A percentile compares a stretch with the other conserved stretches of the same genome.
These are phyloP conservation scores for Protomyces pachydermus DNA, from an alignment of 1,139 yeast genomes.

Conservation along the genomic window DNA sequence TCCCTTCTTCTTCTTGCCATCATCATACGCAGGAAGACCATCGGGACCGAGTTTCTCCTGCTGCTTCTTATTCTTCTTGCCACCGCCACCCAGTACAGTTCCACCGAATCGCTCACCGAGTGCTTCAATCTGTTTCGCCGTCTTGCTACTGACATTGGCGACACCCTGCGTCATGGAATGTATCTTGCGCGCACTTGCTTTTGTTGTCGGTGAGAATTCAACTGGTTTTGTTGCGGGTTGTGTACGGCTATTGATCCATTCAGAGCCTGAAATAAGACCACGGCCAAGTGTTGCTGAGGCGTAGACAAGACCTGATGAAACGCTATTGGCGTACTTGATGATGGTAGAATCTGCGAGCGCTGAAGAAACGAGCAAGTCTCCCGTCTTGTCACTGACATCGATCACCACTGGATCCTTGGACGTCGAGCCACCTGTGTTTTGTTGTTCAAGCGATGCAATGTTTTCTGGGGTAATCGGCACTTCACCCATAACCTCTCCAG, in stretches of 20 bases:
- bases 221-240: constrained; percentile 1
- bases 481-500: constrained; percentile 9
- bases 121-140: constrained; percentile 7
- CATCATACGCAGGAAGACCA: neutral
- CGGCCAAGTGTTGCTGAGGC: constrained; percentile 1
- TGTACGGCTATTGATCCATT: constrained; percentile 7
- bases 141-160: constrained; percentile 8
- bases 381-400: constrained; percentile 2
- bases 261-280: constrained; percentile 6
- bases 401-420: constrained; percentile 18
- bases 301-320: constrained; percentile 17
- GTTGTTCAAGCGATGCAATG: neutral
- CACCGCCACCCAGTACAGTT: neutral
- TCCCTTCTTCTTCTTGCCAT: neutral
- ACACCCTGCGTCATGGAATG: constrained; percentile 11
- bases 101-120: constrained; percentile 15
- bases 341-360: neutral
- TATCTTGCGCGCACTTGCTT: constrained; percentile 7
- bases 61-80: neutral
- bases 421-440: neutral
- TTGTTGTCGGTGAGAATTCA: constrained; percentile 9
- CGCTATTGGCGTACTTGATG: neutral
- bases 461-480: constrained; percentile 3
- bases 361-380: constrained; percentile 5
- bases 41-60: neutral